Conservation (phyloP, 331 rosid species). For the Telfairia occidentalis region DNA sequence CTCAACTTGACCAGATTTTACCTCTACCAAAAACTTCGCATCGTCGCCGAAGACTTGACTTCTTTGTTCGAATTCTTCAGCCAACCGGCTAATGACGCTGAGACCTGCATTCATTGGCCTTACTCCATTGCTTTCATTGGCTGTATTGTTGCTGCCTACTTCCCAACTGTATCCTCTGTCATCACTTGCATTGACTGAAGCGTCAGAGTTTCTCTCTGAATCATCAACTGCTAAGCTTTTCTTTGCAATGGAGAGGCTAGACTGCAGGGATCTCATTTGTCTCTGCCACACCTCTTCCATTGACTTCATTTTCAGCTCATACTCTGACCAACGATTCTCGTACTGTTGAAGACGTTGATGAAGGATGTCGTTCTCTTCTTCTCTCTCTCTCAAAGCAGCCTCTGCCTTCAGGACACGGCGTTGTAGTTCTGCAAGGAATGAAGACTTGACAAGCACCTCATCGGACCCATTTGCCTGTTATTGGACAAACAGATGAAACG, state of each 20-base stretch:
- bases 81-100: constrained; percentile 87
- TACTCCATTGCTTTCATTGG: constrained; percentile 69
- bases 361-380: constrained; percentile 96
- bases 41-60: constrained; percentile 97
- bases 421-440: constrained; percentile 80
- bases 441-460: constrained; percentile 85
- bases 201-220: constrained; percentile 83
- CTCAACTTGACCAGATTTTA: constrained; percentile 92
- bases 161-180: constrained; percentile 79
- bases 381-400: constrained; percentile 86
- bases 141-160: constrained; percentile 43
- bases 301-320: constrained; percentile 92
- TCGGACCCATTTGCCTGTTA: constrained; percentile 60
- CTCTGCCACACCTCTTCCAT: constrained; percentile 99
- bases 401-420: constrained; percentile 94
- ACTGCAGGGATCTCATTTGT: constrained; percentile 96
- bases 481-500: neutral
- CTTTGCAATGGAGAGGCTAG: constrained; percentile 98
- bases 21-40: constrained; percentile 99
- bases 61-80: constrained; percentile 96
- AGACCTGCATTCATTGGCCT: constrained; percentile 96
- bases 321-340: constrained; percentile 94
- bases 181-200: constrained; percentile 78
- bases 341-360: constrained; percentile 95
- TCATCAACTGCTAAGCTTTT: constrained; percentile 92